Percentiles rank a stretch among this genome's conserved stretches.
phyloP scores from a whole-genome alignment of 129 eudicot genomes.

The Flaveria trinervia region DNA sequence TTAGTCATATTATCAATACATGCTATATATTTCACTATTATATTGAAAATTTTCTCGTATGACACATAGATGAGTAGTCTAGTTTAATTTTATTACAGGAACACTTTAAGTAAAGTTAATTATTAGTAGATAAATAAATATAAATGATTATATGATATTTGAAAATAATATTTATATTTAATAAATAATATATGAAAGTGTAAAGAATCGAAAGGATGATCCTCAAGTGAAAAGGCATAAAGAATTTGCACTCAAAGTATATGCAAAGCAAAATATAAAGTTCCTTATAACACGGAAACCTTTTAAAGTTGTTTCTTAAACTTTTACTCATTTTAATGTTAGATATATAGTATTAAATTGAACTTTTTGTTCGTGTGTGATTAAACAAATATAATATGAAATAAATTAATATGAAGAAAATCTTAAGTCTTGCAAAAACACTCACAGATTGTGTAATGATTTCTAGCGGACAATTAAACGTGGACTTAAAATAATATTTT shows the following conservation, averaged over 20 bases:
- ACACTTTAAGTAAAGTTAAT: too few relatives aligned
- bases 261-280: conserved; percentile 22
- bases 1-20: too few relatives aligned
- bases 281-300: conserved; percentile 21
- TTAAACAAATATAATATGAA: too few relatives aligned
- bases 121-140: too few relatives aligned
- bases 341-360: too few relatives aligned
- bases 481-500: too few relatives aligned
- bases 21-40: too few relatives aligned
- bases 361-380: neutral
- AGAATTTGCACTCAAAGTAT: conserved; percentile 13
- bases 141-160: too few relatives aligned
- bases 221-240: conserved; percentile 30
- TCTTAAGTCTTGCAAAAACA: neutral
- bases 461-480: neutral
- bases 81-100: too few relatives aligned
- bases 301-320: conserved; percentile 5
- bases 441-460: neutral
- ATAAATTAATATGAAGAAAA: neutral
- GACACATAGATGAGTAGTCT: too few relatives aligned
- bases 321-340: too few relatives aligned
- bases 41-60: too few relatives aligned
- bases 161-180: neutral
- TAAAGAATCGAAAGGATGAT: conserved; percentile 19
- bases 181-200: conserved; percentile 7